A percentile compares a stretch with the other conserved stretches of the same genome.
Evolutionary conservation across 2,329 filamentous ascomycete species (phyloP).

Genomic region (Penicillium sp.): DNA sequence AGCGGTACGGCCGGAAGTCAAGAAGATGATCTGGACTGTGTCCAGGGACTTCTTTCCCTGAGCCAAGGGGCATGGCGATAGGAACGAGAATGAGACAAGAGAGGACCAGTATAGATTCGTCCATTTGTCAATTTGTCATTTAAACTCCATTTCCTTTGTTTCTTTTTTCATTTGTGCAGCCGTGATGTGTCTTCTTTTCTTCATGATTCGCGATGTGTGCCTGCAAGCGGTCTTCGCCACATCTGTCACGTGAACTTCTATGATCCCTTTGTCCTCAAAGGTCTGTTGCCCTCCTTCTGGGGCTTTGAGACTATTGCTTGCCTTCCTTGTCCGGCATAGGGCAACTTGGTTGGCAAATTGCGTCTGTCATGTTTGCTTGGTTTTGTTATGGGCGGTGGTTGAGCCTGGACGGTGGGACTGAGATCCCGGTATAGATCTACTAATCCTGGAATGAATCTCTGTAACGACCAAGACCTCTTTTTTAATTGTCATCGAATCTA

Average conservation of each 20-base stretch:
- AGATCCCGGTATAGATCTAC: conserved; percentile 16
- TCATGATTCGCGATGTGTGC: conserved; percentile 28
- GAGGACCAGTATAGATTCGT: background rate
- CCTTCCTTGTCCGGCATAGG: background rate
- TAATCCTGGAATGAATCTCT: conserved; percentile 24
- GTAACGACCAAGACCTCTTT: conserved; percentile 3
- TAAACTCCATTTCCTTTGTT: conserved; percentile 24
- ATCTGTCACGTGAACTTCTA: conserved; percentile 24
- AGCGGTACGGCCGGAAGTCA: conserved; percentile 58
- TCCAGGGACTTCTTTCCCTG: conserved; percentile 82
- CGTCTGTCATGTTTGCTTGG: background rate
- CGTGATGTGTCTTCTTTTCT: conserved; percentile 16
- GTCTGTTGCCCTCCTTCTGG: conserved; percentile 4
- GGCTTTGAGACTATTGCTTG: conserved; percentile 1
- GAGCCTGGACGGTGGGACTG: conserved; percentile 5
- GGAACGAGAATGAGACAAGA: conserved; percentile 21
- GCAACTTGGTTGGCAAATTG: background rate
- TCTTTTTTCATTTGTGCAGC: conserved; percentile 24
- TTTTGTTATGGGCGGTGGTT: background rate
- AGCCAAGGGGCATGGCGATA: conserved; percentile 89
- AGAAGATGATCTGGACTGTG: conserved; percentile 79
- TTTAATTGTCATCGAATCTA: background rate
- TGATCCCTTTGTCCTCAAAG: conserved; percentile 16
- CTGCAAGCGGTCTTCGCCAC: conserved; percentile 30
- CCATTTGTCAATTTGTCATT: conserved; percentile 3